Evolutionary conservation across 768 basidiomycete species (phyloP), one percentile per base, ranked within the genome.

Genomic region (Mycena amicta): DNA sequence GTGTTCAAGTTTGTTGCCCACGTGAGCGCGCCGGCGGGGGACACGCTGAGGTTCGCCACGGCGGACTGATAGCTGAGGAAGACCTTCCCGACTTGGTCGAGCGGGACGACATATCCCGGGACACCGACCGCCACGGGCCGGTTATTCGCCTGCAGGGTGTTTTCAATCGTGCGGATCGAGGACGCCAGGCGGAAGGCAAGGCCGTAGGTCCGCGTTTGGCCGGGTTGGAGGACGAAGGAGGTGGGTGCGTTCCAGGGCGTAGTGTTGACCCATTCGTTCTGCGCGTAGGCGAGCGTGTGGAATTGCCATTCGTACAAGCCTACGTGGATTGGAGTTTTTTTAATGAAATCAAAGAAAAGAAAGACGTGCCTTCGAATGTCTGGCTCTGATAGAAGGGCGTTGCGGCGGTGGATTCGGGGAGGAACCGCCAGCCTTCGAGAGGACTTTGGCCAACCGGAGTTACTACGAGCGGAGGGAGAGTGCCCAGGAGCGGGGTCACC

Each of bases 371-470:
- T 63, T 85, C 83, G 62, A 85, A 85, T 0, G 83, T 85, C 64
- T 85, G 83, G 1, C 82, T 83, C 61, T 84, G 83, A 62, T 85
- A 85, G 56, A 70, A 80, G 1, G 80, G 79, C 1, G 76, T 60
- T 1, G 68, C 72, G 3, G 75, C 70, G 0, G 81, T 83, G 22
- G 75, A 74, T 65, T 83, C 83, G 2, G 78, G 75, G 52, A 85
- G 77, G 67, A 83, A 84, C 29, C 83, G 73, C 83, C 83, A 85
- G 25, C 83, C 83, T 68, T 85, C 83, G 20, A 85, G 68, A n/a
- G 83, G 83, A 6, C 77, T 78, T 43, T 72, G 68, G 1, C 72
- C 75, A 22, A 75, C 77, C 0, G 82, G 82, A 5, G 76, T 63
- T 3, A 84, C 81, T 18, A 83, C 73, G 12, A 85, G 74, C 0